Conservation (phyloP, 805 yeast genomes). For the Ogataea naganishii region DNA sequence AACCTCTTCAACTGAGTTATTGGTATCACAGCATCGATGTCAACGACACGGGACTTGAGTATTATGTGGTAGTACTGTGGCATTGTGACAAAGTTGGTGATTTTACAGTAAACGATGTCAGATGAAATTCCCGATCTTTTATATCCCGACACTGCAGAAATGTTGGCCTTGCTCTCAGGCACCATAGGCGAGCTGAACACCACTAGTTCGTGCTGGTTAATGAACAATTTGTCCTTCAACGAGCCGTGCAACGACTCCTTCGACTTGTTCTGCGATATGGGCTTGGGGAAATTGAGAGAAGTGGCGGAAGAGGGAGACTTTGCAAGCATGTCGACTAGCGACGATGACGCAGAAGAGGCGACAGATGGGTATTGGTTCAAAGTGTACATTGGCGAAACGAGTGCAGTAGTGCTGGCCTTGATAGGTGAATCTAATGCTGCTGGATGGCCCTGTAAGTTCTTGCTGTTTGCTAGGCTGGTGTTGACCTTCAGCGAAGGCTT, state of each 20-base stretch:
- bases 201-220: slow-evolving; percentile 1
- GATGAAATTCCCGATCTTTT: not conserved
- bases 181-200: not conserved
- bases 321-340: not conserved
- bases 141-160: not conserved
- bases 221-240: slow-evolving; percentile 1
- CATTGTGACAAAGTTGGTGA: not conserved
- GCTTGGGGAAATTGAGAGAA: slow-evolving; percentile 1
- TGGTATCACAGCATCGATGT: slow-evolving; percentile 8
- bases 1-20: slow-evolving; percentile 5
- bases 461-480: not conserved
- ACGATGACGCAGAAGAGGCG: not conserved
- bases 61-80: slow-evolving; percentile 1
- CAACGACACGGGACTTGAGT: not conserved
- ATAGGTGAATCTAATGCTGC: not conserved
- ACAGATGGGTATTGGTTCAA: too few species aligned
- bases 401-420: not conserved
- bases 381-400: not conserved
- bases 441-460: not conserved
- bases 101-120: not conserved
- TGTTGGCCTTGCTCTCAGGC: too few species aligned
- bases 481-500: slow-evolving; percentile 2
- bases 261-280: not conserved
- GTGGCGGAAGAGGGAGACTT: not conserved
- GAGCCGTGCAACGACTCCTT: not conserved